phyloP scores from a whole-genome alignment of 306 rosid genomes.

The Dicorynia guianensis region DNA sequence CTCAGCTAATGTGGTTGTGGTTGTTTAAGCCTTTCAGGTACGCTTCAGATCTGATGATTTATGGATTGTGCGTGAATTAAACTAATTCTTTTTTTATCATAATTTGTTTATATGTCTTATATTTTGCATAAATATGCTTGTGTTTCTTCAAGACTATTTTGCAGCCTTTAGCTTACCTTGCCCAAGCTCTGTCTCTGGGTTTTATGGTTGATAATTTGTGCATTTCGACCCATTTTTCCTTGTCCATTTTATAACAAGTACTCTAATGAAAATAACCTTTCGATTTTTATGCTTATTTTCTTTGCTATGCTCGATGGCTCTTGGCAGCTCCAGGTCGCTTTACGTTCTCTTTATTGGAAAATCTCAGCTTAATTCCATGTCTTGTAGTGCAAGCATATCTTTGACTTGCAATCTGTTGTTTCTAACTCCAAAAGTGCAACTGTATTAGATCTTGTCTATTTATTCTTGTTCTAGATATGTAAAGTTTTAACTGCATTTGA shows the following conservation, averaged over 20 bases:
- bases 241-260: not conserved
- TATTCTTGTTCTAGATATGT: not conserved
- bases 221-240: not conserved
- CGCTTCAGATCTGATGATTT: not conserved
- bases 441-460: not conserved
- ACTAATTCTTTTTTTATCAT: not conserved
- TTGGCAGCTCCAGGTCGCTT: not conserved
- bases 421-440: not conserved
- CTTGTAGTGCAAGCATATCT: not conserved
- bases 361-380: not conserved
- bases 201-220: not conserved
- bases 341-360: not conserved
- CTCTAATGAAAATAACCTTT: not conserved
- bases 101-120: not conserved
- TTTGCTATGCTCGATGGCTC: not conserved
- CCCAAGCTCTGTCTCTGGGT: not conserved
- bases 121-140: not conserved
- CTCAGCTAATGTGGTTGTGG: constrained; percentile 10
- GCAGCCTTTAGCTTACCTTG: not conserved
- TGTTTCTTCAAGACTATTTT: not conserved
- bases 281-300: not conserved
- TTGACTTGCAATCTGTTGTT: not conserved
- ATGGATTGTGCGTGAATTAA: not conserved
- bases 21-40: constrained; percentile 37
- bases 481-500: no score